These are phyloP conservation scores for Aspergillus ruber DNA, from an alignment of 2,329 filamentous ascomycete genomes.

Conservation along the genomic window DNA sequence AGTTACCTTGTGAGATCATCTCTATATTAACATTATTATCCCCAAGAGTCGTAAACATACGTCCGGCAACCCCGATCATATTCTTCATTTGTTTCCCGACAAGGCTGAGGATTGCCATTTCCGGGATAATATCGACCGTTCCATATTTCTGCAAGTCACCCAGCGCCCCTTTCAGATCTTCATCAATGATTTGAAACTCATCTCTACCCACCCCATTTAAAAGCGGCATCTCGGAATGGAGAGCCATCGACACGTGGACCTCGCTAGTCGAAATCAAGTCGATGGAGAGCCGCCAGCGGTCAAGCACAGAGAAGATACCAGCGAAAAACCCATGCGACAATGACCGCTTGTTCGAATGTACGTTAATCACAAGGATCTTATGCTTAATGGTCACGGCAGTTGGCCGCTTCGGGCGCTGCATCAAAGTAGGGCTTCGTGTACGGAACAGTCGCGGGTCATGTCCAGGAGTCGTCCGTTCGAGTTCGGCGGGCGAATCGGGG, in stretches of 20 bases:
- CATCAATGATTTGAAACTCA: constrained; percentile 51
- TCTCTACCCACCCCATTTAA: constrained; percentile 42
- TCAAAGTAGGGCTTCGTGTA: constrained; percentile 38
- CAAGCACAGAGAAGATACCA: constrained; percentile 84
- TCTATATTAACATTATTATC: constrained; percentile 95
- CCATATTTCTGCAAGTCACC: constrained; percentile 72
- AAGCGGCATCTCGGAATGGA: constrained; percentile 68
- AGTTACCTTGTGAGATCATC: constrained; percentile 95
- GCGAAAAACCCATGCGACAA: constrained; percentile 95
- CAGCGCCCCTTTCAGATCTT: constrained; percentile 59
- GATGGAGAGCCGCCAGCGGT: constrained; percentile 79
- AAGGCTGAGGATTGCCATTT: constrained; percentile 93
- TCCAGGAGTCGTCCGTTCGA: constrained; percentile 46
- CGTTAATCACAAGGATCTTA: constrained; percentile 93
- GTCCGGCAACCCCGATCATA: constrained; percentile 87
- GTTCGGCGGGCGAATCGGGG: constrained; percentile 59
- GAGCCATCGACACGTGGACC: constrained; percentile 94
- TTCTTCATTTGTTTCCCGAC: constrained; percentile 97
- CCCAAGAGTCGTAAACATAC: constrained; percentile 90
- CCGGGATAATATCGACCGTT: constrained; percentile 79
- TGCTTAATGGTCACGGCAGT: constrained; percentile 96
- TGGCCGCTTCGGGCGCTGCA: constrained; percentile 62
- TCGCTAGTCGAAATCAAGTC: constrained; percentile 95
- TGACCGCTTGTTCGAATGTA: constrained; percentile 94
- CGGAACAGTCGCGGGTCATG: constrained; percentile 52